Evolutionary conservation across 371 early-diverging fungal genomes (phyloP).

Genomic region (Zychaea mexicana): DNA sequence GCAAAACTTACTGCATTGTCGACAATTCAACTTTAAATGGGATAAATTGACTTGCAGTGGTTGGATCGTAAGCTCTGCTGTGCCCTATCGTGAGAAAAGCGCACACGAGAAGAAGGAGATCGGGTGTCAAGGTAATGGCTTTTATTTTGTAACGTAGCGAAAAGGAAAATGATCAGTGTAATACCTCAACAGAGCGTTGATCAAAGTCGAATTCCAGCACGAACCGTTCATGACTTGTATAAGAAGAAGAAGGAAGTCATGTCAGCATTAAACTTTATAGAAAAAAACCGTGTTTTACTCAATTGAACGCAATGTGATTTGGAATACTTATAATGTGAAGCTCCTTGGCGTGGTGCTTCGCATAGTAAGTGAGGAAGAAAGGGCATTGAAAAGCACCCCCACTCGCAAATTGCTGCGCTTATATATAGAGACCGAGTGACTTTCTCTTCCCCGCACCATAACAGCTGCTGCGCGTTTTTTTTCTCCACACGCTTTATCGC

Average conservation of each 20-base stretch:
- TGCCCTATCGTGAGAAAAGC: constrained; percentile 45
- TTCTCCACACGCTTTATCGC: no score
- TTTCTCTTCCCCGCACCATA: no score
- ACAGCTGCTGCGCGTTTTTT: no score
- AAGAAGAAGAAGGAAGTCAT: constrained; percentile 18
- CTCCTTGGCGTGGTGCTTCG: neutral
- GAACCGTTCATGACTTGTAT: constrained; percentile 58
- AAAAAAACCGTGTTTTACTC: no score
- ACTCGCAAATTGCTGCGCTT: neutral
- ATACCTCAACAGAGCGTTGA: constrained; percentile 44
- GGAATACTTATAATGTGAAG: neutral
- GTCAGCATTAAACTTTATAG: constrained; percentile 5
- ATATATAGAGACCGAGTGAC: no score
- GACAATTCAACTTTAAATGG: constrained; percentile 57
- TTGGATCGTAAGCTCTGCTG: constrained; percentile 62
- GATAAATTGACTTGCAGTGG: constrained; percentile 53
- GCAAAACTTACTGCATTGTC: constrained; percentile 68
- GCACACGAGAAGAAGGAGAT: no score
- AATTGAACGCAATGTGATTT: no score
- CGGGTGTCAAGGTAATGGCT: neutral
- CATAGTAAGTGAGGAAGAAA: neutral
- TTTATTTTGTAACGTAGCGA: neutral
- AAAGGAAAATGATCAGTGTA: neutral
- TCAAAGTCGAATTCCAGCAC: constrained; percentile 53
- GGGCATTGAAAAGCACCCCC: neutral